phyloP scores from a whole-genome alignment of 164 flowering plant species.

The Litsea cubeba region DNA sequence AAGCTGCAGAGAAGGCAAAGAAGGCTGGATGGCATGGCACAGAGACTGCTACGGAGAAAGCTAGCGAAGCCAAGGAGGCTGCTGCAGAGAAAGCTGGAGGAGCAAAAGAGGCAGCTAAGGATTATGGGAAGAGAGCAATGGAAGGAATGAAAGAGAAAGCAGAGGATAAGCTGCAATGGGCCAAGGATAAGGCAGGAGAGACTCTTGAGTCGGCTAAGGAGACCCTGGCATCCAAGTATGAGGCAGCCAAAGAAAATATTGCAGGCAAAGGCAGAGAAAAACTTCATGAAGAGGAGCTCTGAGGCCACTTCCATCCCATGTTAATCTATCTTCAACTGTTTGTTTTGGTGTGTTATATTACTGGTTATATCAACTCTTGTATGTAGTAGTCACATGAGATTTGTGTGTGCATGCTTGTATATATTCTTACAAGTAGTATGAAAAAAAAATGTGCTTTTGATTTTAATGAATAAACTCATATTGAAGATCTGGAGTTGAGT shows the following conservation, averaged over 20 bases:
- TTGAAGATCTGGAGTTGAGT: no score
- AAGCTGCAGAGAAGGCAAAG: neutral
- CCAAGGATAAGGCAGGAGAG: conserved; percentile 5
- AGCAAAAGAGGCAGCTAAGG: neutral
- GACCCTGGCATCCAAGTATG: neutral
- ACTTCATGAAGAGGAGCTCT: neutral
- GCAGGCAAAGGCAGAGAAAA: neutral
- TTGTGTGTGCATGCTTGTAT: no score
- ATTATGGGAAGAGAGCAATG: neutral
- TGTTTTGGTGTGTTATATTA: no score
- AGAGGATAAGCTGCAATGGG: neutral
- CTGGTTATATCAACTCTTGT: no score
- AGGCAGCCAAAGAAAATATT: neutral
- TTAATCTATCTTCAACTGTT: neutral
- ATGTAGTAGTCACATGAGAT: no score
- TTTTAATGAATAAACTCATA: no score
- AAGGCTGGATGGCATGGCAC: neutral
- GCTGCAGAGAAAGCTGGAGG: neutral
- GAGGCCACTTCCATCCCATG: neutral
- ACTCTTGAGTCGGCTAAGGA: conserved; percentile 2
- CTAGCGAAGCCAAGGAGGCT: neutral
- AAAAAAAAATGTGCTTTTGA: no score
- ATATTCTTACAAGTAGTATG: no score
- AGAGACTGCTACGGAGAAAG: neutral
- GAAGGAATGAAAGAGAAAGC: neutral